A percentile compares a stretch with the other conserved stretches of the same genome.
Evolutionary conservation across 2,329 filamentous ascomycete species (phyloP).

Genomic region (Chaetomiaceae sp.): DNA sequence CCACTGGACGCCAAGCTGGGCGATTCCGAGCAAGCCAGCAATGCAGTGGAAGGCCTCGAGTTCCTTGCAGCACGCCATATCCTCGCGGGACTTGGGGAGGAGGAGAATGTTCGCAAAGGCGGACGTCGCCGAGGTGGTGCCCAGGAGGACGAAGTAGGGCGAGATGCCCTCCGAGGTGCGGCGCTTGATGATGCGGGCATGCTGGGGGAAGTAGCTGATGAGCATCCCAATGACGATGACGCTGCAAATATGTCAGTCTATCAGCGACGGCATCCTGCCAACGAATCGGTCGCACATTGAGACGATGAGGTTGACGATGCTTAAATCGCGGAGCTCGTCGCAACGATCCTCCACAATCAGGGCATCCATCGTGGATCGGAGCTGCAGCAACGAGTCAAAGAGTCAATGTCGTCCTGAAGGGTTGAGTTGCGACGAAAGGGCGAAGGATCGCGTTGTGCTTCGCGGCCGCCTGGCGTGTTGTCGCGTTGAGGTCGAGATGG

Average conservation of each 20-base stretch:
- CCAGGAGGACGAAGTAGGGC: slow-evolving; percentile 91
- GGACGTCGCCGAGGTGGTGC: slow-evolving; percentile 81
- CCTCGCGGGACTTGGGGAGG: slow-evolving; percentile 74
- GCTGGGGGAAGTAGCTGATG: slow-evolving; percentile 90
- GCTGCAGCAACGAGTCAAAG: not conserved
- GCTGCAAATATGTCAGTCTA: slow-evolving; percentile 33
- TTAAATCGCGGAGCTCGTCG: slow-evolving; percentile 49
- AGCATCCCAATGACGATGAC: slow-evolving; percentile 84
- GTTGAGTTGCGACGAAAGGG: not conserved
- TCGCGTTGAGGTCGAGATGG: not conserved
- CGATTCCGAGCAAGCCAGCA: slow-evolving; percentile 80
- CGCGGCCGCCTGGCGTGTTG: not conserved
- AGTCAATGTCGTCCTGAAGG: no score
- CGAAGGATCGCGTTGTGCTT: not conserved
- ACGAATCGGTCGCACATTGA: slow-evolving; percentile 44
- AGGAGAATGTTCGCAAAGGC: slow-evolving; percentile 91
- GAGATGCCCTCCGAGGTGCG: slow-evolving; percentile 91
- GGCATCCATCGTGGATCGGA: slow-evolving; percentile 32
- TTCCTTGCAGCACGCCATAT: slow-evolving; percentile 81
- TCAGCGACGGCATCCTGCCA: not conserved
- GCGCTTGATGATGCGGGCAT: slow-evolving; percentile 81
- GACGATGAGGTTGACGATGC: slow-evolving; percentile 51
- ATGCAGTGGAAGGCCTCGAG: slow-evolving; percentile 78
- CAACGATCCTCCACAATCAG: slow-evolving; percentile 38
- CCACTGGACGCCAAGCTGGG: slow-evolving; percentile 90